Conservation (phyloP, 495 filamentous ascomycete species). For the Cercophora sp. region DNA sequence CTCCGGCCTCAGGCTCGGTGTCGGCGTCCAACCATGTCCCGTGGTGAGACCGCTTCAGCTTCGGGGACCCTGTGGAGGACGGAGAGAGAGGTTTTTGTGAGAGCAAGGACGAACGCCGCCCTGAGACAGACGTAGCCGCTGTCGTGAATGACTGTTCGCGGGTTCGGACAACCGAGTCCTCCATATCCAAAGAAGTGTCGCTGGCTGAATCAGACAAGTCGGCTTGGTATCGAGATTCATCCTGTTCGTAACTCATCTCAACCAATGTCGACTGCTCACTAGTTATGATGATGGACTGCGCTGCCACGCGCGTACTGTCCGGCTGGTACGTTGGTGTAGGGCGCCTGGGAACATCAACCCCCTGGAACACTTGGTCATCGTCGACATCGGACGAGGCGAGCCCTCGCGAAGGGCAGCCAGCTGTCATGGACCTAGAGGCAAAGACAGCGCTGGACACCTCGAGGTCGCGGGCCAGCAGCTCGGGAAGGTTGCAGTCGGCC, state of each 20-base stretch:
- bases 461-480: conserved; percentile 42
- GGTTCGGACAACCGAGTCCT: conserved; percentile 23
- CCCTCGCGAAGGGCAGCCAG: conserved; percentile 31
- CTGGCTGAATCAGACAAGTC: conserved; percentile 20
- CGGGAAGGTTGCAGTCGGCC: conserved; percentile 39
- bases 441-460: conserved; percentile 36
- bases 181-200: conserved; percentile 26
- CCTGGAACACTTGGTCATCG: conserved; percentile 19
- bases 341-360: conserved; percentile 6
- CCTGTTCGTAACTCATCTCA: conserved; percentile 1
- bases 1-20: conserved; percentile 10
- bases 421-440: conserved; percentile 38
- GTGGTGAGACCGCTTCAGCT: conserved; percentile 3
- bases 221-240: background rate
- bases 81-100: conserved; percentile 21
- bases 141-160: conserved; percentile 35
- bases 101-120: conserved; percentile 25
- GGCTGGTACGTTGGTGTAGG: conserved; percentile 2
- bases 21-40: conserved; percentile 37
- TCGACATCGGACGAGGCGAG: conserved; percentile 23
- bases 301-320: background rate
- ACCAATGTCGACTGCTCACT: background rate
- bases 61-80: conserved; percentile 9
- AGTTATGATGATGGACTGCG: background rate
- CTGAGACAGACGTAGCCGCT: conserved; percentile 32